Evolutionary conservation across 768 basidiomycete genomes (phyloP), one percentile per base, ranked within the genome.

Genomic region (Kwoniella dejecticola): DNA sequence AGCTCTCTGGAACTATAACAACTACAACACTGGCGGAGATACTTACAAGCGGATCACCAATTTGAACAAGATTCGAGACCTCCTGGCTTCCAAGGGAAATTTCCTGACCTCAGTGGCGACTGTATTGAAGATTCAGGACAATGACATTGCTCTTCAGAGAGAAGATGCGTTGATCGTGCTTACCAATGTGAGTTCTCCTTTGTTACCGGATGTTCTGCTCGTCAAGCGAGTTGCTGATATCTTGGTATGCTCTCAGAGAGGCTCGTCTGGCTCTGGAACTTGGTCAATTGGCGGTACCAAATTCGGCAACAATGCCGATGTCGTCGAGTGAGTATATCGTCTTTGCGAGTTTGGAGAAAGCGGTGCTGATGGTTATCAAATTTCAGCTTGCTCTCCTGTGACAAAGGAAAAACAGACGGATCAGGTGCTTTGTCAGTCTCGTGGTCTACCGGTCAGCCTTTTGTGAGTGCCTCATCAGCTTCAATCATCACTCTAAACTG

Each of bases 1-100:
- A 26, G 69, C 70, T 3, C 54, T 75, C 10, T 72, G 73, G 71
- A 52, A 49, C 26, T 68, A 70, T 54, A 65, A 63, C n/a, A 60
- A 63, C n/a, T 70, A 55, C 50, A 55, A 52, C 4, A 75, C 73
- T 10, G 24, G 26, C 3, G 63, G 61, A 2, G 54, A 60, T n/a
- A 66, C 62, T 4, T 72, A 70, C 50, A 47, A 52, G 47, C 48
- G 56, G 13, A 67, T 75, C 57, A 41, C 42, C 3, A 64, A 29
- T 19, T 41, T 75, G 24, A 75, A 75, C 57, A 49, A 64, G 58
- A 72, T 75, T 54, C 57, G 71, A 24, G 52, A 63, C 41, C 27
- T 53, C 4, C 40, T 72, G n/a, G 57, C 54, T 4, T 50, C 31
- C 15, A 57, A 53, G 15, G 56, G 56, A 29, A 52, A 50, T 2